A percentile compares a stretch with the other conserved stretches of the same genome.
These are phyloP conservation scores for Podila epigama DNA, from an alignment of 192 early-diverging fungal genomes.

Conservation along the genomic window DNA sequence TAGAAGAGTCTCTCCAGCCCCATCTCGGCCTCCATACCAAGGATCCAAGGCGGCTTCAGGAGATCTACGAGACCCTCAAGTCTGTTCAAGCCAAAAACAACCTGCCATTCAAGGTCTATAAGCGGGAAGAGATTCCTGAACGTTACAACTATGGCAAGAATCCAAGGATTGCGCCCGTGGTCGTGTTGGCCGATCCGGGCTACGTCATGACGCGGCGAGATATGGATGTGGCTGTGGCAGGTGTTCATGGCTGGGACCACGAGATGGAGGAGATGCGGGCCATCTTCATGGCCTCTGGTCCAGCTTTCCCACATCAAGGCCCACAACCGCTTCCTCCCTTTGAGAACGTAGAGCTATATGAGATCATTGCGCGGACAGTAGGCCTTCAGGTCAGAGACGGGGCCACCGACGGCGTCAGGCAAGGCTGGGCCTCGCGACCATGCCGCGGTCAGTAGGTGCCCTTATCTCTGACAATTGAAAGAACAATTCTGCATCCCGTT, in stretches of 20 bases:
- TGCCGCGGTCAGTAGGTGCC: constrained; percentile 6
- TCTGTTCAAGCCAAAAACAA: constrained; percentile 47
- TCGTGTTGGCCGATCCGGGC: constrained; percentile 72
- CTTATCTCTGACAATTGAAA: not conserved
- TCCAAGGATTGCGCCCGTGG: constrained; percentile 78
- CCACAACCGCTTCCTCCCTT: constrained; percentile 15
- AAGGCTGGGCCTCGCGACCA: constrained; percentile 23
- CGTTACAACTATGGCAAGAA: constrained; percentile 74
- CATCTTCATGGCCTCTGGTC: constrained; percentile 83
- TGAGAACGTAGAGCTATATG: constrained; percentile 43
- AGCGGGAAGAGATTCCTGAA: constrained; percentile 73
- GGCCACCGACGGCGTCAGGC: constrained; percentile 26
- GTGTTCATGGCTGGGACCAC: constrained; percentile 90
- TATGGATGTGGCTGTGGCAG: constrained; percentile 49
- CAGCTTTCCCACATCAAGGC: constrained; percentile 57
- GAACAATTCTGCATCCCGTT: not conserved
- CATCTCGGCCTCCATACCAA: constrained; percentile 70
- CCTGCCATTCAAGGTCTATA: constrained; percentile 69
- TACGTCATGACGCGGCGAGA: constrained; percentile 60
- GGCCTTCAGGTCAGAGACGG: constrained; percentile 24
- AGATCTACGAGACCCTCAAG: constrained; percentile 63
- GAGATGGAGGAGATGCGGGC: constrained; percentile 79
- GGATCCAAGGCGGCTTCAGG: constrained; percentile 37
- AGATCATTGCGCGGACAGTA: constrained; percentile 39
- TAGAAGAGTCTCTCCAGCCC: constrained; percentile 56